These are phyloP conservation scores for Thraustochytrium sp. DNA, from an alignment of 352 stramenopile genomes.

Conservation along the genomic window DNA sequence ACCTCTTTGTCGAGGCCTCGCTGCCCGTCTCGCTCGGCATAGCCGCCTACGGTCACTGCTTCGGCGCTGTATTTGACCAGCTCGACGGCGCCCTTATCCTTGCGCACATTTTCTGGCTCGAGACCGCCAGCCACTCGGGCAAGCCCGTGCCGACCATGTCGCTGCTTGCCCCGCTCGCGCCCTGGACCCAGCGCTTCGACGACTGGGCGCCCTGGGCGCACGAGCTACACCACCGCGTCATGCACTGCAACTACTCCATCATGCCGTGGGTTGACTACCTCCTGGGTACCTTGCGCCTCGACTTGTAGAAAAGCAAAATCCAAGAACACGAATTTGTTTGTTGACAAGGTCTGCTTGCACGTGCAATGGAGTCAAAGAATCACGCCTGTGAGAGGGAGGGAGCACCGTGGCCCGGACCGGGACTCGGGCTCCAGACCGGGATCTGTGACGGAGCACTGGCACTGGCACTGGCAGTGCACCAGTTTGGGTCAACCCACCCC, in stretches of 20 bases:
- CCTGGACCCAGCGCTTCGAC: not conserved
- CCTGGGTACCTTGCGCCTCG: not conserved
- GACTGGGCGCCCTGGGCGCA: not conserved
- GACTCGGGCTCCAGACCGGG: too few species aligned
- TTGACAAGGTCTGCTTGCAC: too few species aligned
- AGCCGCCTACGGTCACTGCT: not conserved
- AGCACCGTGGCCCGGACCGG: too few species aligned
- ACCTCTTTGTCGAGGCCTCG: constrained; percentile 1
- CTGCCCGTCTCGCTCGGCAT: not conserved
- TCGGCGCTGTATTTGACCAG: not conserved
- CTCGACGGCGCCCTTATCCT: not conserved
- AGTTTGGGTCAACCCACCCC: too few species aligned
- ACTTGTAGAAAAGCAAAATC: not conserved
- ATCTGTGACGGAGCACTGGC: too few species aligned
- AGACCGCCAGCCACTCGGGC: not conserved
- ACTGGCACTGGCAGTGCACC: too few species aligned
- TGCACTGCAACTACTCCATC: constrained; percentile 16
- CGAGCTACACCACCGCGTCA: not conserved
- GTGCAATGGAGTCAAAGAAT: too few species aligned
- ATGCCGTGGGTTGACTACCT: not conserved
- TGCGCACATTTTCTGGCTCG: not conserved
- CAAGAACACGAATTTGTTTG: too few species aligned
- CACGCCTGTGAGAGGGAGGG: too few species aligned
- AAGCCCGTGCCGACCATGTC: not conserved
- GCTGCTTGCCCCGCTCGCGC: not conserved